Evolutionary conservation across 768 basidiomycete genomes (phyloP).

Genomic region (Leccinum obscurum): DNA sequence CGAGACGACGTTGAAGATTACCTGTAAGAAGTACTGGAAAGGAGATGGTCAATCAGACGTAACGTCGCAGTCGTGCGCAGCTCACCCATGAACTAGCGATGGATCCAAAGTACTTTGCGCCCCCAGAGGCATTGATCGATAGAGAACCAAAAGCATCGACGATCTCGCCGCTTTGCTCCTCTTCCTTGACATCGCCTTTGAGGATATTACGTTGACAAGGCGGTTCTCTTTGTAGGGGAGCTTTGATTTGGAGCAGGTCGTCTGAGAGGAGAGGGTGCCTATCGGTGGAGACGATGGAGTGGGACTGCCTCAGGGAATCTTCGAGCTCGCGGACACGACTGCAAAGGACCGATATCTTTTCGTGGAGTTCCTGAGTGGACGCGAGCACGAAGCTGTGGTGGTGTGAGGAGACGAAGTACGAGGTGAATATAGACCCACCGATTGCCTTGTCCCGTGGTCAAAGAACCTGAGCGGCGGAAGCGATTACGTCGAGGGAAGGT

Average conservation of each 20-base stretch:
- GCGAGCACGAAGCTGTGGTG: constrained; percentile 68
- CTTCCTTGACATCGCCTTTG: constrained; percentile 50
- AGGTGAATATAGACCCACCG: constrained; percentile 43
- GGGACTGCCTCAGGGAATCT: constrained; percentile 62
- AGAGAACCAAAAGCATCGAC: constrained; percentile 81
- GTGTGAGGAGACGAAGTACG: neutral
- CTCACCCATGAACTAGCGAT: constrained; percentile 75
- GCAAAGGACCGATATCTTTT: constrained; percentile 75
- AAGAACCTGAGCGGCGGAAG: constrained; percentile 50
- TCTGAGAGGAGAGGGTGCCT: constrained; percentile 68
- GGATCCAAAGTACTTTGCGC: constrained; percentile 74
- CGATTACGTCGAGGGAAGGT: constrained; percentile 21
- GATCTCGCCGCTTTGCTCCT: constrained; percentile 63
- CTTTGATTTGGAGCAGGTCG: constrained; percentile 73
- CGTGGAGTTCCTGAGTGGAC: constrained; percentile 77
- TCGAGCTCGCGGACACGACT: constrained; percentile 76
- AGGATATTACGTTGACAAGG: constrained; percentile 40
- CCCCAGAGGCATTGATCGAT: constrained; percentile 70
- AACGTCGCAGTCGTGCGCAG: neutral
- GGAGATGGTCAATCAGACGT: constrained; percentile 10
- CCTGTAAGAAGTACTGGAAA: constrained; percentile 72
- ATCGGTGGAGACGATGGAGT: constrained; percentile 57
- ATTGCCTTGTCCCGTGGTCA: constrained; percentile 83
- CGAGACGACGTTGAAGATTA: constrained; percentile 24
- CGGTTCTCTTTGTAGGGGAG: constrained; percentile 71